Base-by-base conservation (phyloP, 306 rosid genomes). In the Pyrus communis region DNA sequence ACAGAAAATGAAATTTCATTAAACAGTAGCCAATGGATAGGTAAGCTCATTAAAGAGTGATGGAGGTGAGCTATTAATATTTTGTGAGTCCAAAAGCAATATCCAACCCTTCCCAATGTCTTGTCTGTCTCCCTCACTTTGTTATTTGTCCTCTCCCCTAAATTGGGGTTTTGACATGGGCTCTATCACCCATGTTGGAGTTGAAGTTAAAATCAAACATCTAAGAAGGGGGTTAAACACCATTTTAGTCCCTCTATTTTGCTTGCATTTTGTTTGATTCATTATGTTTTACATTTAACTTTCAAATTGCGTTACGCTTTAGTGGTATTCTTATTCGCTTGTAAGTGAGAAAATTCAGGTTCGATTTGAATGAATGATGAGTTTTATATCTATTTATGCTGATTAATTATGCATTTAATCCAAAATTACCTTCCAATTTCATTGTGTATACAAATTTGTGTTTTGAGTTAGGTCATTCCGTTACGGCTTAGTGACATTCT, bases 141-240 rank as follows among this genome's bases (percentile, higher is more conserved):
- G 7, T 4, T 49, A 15, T 81, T 12, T n/a, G 63, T 58, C 22
- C 11, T 61, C 17, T 12, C 38, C 78, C 63, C 64, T 63, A 57
- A 81, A 70, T 58, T 73, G 83, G 83, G 82, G 6, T 87, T 87
- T 84, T 89, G 84, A 82, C 84, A 80, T 74, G 63, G 74, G 74
- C 82, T 78, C 81, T 73, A 82, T 78, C 69, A 87, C 76, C 80
- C 59, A 76, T 82, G 68, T 69, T 42, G 59, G 85, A 35, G 27
- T 23, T 27, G 13, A 17, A 25, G 63, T 28, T 31, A 27, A 33
- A 58, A 2, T 38, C 43, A 21, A 46, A 19, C 46, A 33, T 51
- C 15, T 49, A 4, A 49, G 7, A 46, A 46, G 52, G 55, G 54
- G 1, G 6, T 17, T 15, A 15, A 15, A 51, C 3, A 51, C 0